Percentiles rank a stretch among this genome's conserved stretches.
Conservation (phyloP, 768 basidiomycete genomes). For the Mrakia blollopis region DNA sequence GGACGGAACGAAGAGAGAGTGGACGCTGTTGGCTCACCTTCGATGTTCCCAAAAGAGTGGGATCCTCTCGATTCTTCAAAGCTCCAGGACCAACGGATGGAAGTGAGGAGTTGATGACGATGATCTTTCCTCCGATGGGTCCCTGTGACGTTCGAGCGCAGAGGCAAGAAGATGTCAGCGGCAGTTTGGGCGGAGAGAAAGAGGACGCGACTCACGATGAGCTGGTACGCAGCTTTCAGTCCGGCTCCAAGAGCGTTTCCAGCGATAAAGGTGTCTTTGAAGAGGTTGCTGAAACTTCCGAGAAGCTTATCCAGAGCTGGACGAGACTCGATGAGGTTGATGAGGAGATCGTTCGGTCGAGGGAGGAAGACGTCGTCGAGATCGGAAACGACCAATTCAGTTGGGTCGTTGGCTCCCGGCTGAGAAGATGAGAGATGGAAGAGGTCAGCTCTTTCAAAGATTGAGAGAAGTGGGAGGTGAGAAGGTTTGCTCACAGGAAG, state of each 20-base stretch:
- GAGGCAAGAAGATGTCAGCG: background rate
- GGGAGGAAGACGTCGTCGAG: conserved; percentile 96
- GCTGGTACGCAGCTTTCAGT: conserved; percentile 88
- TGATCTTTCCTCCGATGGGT: conserved; percentile 89
- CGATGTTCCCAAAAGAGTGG: conserved; percentile 87
- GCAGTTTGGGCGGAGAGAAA: background rate
- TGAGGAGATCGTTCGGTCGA: conserved; percentile 87
- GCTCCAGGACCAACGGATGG: conserved; percentile 85
- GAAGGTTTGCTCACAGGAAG: conserved; percentile 57
- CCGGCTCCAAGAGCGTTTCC: conserved; percentile 94
- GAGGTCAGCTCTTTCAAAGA: too few relatives aligned
- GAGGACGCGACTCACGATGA: conserved; percentile 57
- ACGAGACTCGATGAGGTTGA: conserved; percentile 83
- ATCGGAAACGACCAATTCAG: conserved; percentile 96
- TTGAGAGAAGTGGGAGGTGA: background rate
- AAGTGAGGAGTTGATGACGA: conserved; percentile 75
- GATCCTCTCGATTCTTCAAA: conserved; percentile 93
- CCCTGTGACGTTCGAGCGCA: too few relatives aligned
- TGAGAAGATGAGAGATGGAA: conserved; percentile 15
- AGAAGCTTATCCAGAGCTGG: conserved; percentile 74
- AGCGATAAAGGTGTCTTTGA: conserved; percentile 87
- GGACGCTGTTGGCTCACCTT: conserved; percentile 57
- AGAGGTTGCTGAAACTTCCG: conserved; percentile 86
- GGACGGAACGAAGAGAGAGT: background rate
- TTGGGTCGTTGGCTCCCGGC: conserved; percentile 59